phyloP scores from a whole-genome alignment of 2,329 filamentous ascomycete species.

The Calonectria pseudoreteaudii region DNA sequence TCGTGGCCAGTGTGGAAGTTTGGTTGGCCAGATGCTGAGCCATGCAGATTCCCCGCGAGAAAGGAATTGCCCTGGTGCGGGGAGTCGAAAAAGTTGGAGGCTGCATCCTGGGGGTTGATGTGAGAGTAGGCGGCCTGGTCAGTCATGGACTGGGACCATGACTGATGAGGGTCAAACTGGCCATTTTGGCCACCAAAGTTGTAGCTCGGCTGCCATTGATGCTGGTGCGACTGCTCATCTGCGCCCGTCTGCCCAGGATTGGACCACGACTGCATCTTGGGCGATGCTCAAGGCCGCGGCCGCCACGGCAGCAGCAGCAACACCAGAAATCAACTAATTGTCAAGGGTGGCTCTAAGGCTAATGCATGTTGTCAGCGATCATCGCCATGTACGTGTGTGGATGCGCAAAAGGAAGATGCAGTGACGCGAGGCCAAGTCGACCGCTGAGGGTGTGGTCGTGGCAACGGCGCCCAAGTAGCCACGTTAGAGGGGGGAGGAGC shows the following conservation, averaged over 20 bases:
- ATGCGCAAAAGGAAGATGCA: slow-evolving; percentile 33
- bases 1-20: slow-evolving; percentile 48
- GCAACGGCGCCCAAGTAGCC: slow-evolving; percentile 37
- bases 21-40: slow-evolving; percentile 43
- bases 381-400: slow-evolving; percentile 38
- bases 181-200: slow-evolving; percentile 47
- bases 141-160: slow-evolving; percentile 52
- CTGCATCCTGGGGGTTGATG: slow-evolving; percentile 46
- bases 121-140: slow-evolving; percentile 50
- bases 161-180: slow-evolving; percentile 53
- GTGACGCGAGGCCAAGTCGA: slow-evolving; percentile 30
- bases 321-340: slow-evolving; percentile 37
- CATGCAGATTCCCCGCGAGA: slow-evolving; percentile 45
- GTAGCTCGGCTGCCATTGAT: slow-evolving; percentile 51
- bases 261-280: slow-evolving; percentile 57
- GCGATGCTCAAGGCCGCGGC: slow-evolving; percentile 36
- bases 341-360: slow-evolving; percentile 41
- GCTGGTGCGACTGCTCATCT: slow-evolving; percentile 47
- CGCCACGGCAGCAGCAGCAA: slow-evolving; percentile 36
- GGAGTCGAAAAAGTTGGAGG: slow-evolving; percentile 51
- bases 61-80: slow-evolving; percentile 49
- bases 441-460: slow-evolving; percentile 30
- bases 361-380: slow-evolving; percentile 46
- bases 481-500: slow-evolving; percentile 24
- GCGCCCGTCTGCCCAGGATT: slow-evolving; percentile 51